Evolutionary conservation across 1,284 basidiomycete species (phyloP), one percentile per base, ranked within the genome.

Genomic region (Apiotrichum veenhuisii): DNA sequence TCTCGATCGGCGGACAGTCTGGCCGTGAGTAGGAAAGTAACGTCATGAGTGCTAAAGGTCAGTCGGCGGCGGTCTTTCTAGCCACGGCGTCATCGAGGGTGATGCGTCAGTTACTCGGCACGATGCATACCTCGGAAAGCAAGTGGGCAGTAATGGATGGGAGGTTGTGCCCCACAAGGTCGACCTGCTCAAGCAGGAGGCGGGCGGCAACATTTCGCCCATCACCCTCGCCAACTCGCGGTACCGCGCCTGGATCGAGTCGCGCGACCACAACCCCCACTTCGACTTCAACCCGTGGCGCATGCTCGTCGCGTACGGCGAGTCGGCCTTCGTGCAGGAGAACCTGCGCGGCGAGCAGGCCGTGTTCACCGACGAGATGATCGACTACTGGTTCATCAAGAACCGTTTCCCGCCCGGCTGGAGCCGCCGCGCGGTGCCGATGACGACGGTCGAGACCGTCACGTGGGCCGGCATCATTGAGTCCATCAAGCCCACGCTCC

Each of bases 261-360:
- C 56, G n/a, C 43, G 37, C 47, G 22, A 47, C 20, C 52, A 55
- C 47, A 62, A 62, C 60, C 50, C 54, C 26, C 42, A 42, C 22
- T 55, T 55, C 26, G 60, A 62, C 56, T 62, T 62, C 44, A 62
- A 62, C 56, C 60, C 60, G 5, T 62, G 60, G 60, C 60, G 60
- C 47, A 62, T 58, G 56, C 27, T 62, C 8, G 60, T 62, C 44
- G 60, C 60, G 34, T 62, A 62, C 57, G 51, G 41, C 44, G 60
- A 62, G 60, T 62, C 60, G 22, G 60, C 54, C 43, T 62, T 62
- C 33, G 44, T 48, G 30, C 44, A 43, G 48, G 42, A 58, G 54
- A 48, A 49, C 15, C 57, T 62, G 37, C 53, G 54, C n/a, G 60
- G 60, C 37, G 45, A 50, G 46, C 27, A 52, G 30, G 47, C 33